Evolutionary conservation across 768 basidiomycete genomes (phyloP).

Genomic region (Crepidotus variabilis): DNA sequence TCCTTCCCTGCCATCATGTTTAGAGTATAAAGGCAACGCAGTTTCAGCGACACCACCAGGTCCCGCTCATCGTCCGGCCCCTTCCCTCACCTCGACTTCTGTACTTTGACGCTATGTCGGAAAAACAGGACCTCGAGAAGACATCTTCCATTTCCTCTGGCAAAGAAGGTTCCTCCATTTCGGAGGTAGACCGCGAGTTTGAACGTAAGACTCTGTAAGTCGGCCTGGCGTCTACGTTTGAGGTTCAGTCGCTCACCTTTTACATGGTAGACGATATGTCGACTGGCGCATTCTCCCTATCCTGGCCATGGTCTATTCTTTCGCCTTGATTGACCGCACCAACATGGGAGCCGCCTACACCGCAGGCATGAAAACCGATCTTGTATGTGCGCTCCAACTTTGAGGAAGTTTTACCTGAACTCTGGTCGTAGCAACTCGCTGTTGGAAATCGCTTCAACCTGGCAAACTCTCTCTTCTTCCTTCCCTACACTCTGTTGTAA

Average conservation of each 20-base stretch:
- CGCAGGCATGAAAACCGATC: conserved; percentile 32
- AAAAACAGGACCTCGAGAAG: conserved; percentile 12
- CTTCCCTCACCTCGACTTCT: not conserved
- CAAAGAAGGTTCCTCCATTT: conserved; percentile 9
- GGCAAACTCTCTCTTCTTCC: conserved; percentile 35
- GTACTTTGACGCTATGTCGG: conserved; percentile 8
- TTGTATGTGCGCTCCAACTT: conserved; percentile 20
- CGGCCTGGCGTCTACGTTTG: too few relatives aligned
- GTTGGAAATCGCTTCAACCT: conserved; percentile 33
- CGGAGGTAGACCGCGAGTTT: conserved; percentile 20
- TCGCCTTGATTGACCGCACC: conserved; percentile 33
- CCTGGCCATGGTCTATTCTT: conserved; percentile 29
- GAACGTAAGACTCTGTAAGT: conserved; percentile 35
- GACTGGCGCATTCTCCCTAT: conserved; percentile 33
- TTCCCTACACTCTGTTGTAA: conserved; percentile 40
- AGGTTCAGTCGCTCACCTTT: not conserved
- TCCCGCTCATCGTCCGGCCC: not conserved
- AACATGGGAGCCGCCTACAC: conserved; percentile 35
- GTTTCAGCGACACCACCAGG: not conserved
- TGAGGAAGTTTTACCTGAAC: not conserved
- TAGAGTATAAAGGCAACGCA: not conserved
- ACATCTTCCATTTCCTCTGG: conserved; percentile 17
- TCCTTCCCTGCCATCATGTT: not conserved
- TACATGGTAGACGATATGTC: conserved; percentile 26
- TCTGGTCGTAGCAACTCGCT: conserved; percentile 12